These are phyloP conservation scores for Lotus japonicus DNA, from an alignment of 306 rosid genomes.

Conservation along the genomic window DNA sequence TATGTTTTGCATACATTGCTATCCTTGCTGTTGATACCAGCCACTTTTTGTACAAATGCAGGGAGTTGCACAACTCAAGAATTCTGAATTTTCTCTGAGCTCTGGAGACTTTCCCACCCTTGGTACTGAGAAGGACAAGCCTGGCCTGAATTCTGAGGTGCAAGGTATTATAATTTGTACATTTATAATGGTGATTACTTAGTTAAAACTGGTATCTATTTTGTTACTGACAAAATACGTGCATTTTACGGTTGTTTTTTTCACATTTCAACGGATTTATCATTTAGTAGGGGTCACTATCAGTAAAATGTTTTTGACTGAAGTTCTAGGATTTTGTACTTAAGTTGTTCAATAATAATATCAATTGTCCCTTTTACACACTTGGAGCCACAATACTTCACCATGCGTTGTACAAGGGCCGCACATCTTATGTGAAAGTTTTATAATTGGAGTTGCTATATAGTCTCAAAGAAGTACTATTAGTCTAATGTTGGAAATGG, in stretches of 20 bases:
- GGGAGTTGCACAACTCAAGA: constrained; percentile 57
- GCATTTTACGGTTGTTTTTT: neutral
- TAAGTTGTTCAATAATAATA: neutral
- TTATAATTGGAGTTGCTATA: neutral
- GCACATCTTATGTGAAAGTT: neutral
- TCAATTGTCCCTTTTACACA: neutral
- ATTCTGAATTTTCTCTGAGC: constrained; percentile 68
- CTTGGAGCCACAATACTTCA: neutral
- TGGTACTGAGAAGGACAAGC: constrained; percentile 81
- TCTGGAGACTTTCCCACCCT: constrained; percentile 97
- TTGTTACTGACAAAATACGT: neutral
- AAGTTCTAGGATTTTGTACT: neutral
- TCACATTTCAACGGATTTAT: neutral
- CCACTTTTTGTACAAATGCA: constrained; percentile 20
- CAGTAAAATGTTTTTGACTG: neutral
- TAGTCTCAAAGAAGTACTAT: neutral
- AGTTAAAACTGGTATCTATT: neutral
- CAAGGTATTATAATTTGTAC: constrained; percentile 46
- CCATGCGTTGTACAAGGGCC: neutral
- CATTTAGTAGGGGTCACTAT: neutral
- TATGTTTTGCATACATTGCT: neutral
- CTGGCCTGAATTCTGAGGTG: constrained; percentile 46
- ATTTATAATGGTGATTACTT: neutral
- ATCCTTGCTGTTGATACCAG: neutral
- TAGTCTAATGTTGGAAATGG: neutral